Percentiles rank a stretch among this genome's conserved stretches.
phyloP scores from a whole-genome alignment of 768 basidiomycete species.

The Trametes elegans region DNA sequence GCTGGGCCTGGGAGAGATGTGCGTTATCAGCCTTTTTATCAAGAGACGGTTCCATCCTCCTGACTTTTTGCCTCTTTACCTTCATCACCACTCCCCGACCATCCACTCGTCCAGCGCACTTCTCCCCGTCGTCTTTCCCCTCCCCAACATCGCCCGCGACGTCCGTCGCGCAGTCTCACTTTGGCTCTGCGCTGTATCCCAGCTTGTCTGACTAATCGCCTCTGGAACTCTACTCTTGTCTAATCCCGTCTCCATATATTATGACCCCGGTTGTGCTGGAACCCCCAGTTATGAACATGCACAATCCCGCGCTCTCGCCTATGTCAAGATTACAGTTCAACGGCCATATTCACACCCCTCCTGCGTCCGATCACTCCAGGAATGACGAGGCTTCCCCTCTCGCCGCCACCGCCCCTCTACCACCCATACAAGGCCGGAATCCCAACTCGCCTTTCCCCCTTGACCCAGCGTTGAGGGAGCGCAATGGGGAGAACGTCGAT shows the following conservation, averaged over 20 bases:
- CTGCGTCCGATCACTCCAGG: constrained; percentile 30
- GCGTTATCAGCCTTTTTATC: constrained; percentile 21
- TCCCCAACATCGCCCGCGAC: not conserved
- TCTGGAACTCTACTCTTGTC: constrained; percentile 11
- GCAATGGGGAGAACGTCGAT: constrained; percentile 26
- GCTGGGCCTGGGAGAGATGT: constrained; percentile 4
- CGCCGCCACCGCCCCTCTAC: constrained; percentile 22
- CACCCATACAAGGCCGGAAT: constrained; percentile 39
- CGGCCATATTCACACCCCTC: constrained; percentile 32
- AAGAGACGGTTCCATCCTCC: constrained; percentile 17
- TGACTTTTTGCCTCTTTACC: constrained; percentile 19
- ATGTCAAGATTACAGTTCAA: constrained; percentile 46
- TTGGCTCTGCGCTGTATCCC: not conserved
- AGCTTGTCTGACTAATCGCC: constrained; percentile 12
- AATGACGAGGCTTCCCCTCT: constrained; percentile 25
- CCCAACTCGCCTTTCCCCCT: constrained; percentile 23
- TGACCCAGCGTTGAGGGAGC: constrained; percentile 26
- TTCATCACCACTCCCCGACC: constrained; percentile 18
- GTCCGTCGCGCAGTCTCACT: not conserved
- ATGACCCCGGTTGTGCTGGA: constrained; percentile 63
- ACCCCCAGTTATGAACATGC: constrained; percentile 50
- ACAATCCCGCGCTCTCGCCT: constrained; percentile 39
- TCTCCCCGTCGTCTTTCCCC: constrained; percentile 2
- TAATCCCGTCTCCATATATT: constrained; percentile 18
- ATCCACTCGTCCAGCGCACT: constrained; percentile 3